A percentile compares a stretch with the other conserved stretches of the same genome.
These are phyloP conservation scores for Hypoxylon perforatum DNA, from an alignment of 495 filamentous ascomycete species.

Conservation along the genomic window DNA sequence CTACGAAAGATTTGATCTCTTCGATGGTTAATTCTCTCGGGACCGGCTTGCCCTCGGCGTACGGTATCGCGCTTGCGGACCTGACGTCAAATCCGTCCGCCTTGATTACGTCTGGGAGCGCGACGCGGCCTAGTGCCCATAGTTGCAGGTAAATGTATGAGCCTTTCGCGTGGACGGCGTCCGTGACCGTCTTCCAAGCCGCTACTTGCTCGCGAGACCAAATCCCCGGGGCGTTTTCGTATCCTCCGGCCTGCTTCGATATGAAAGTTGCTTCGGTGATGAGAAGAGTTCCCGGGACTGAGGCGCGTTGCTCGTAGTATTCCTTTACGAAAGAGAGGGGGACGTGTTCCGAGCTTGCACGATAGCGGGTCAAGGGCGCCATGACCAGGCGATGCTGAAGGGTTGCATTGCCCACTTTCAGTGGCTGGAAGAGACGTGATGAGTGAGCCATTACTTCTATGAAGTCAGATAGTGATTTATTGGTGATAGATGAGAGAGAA, in stretches of 20 bases:
- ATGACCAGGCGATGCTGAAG: slow-evolving; percentile 57
- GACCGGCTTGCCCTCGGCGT: slow-evolving; percentile 49
- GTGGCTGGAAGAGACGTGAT: slow-evolving; percentile 52
- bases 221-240: slow-evolving; percentile 66
- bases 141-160: slow-evolving; percentile 70
- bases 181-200: slow-evolving; percentile 68
- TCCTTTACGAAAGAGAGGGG: slow-evolving; percentile 58
- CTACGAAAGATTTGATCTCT: slow-evolving; percentile 64
- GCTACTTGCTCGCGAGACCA: slow-evolving; percentile 64
- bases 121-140: slow-evolving; percentile 58
- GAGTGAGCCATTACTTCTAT: slow-evolving; percentile 27
- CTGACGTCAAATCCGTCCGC: slow-evolving; percentile 51
- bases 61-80: slow-evolving; percentile 59
- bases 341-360: slow-evolving; percentile 55
- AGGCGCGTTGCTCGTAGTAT: slow-evolving; percentile 70
- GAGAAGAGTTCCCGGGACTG: slow-evolving; percentile 67
- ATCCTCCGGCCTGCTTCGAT: slow-evolving; percentile 39
- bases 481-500: not conserved
- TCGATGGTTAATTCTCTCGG: slow-evolving; percentile 63
- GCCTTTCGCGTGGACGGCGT: slow-evolving; percentile 70
- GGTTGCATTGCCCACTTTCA: slow-evolving; percentile 50
- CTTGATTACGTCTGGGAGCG: slow-evolving; percentile 48
- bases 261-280: slow-evolving; percentile 71
- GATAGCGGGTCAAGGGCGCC: slow-evolving; percentile 61
- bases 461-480: not conserved